phyloP scores from a whole-genome alignment of 2,329 filamentous ascomycete species.

The Aspergillus caelatus region DNA sequence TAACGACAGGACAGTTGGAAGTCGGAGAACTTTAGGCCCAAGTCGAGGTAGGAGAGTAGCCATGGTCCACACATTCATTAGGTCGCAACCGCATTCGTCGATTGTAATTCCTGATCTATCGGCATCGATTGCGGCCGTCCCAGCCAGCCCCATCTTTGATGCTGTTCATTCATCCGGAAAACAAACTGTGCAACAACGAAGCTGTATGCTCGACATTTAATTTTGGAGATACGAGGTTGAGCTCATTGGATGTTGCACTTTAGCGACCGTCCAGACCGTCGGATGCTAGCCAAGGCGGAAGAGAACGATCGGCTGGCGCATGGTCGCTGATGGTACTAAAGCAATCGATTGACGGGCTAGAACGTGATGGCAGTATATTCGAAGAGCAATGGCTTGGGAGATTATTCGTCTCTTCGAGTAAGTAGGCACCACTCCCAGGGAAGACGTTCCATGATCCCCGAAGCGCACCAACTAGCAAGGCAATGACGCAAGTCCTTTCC shows the following conservation, averaged over 20 bases:
- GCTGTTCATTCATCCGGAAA: slow-evolving; percentile 4
- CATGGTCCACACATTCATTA: slow-evolving; percentile 6
- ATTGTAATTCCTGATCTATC: slow-evolving; percentile 12
- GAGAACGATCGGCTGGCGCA: slow-evolving; percentile 13
- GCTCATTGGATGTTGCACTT: not conserved
- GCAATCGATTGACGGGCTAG: not conserved
- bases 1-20: not conserved
- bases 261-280: slow-evolving; percentile 8
- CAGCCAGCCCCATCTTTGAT: slow-evolving; percentile 3
- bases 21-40: not conserved
- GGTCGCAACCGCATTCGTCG: slow-evolving; percentile 23
- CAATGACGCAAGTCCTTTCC: slow-evolving; percentile 5
- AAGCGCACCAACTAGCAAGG: slow-evolving; percentile 5
- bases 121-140: slow-evolving; percentile 25
- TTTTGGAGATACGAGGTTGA: not conserved
- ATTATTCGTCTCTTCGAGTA: not conserved
- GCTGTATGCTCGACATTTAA: slow-evolving; percentile 9
- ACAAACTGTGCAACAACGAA: slow-evolving; percentile 8
- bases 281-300: slow-evolving; percentile 10
- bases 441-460: slow-evolving; percentile 3
- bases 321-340: not conserved
- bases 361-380: not conserved
- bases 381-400: not conserved
- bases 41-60: not conserved
- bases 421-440: not conserved